phyloP scores from a whole-genome alignment of 2,329 filamentous ascomycete species.

The Pestalotiopsis sp. region DNA sequence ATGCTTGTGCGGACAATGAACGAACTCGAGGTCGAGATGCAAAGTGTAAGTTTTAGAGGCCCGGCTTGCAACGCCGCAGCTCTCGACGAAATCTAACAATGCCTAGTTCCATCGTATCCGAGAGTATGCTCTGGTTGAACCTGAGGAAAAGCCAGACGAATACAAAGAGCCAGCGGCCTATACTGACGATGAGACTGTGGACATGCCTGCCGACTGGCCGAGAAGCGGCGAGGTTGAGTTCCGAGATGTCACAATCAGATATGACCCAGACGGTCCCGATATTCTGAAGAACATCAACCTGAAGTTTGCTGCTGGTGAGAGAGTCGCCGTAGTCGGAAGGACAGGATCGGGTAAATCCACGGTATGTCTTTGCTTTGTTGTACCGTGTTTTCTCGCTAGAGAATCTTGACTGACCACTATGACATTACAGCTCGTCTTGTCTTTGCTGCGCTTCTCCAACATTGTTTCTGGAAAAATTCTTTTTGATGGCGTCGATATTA shows the following conservation, averaged over 20 bases:
- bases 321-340: constrained; percentile 78
- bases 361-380: constrained; percentile 41
- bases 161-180: constrained; percentile 42
- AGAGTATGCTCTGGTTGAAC: constrained; percentile 48
- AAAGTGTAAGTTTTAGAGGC: constrained; percentile 43
- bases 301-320: constrained; percentile 65
- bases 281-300: constrained; percentile 54
- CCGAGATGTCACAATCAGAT: constrained; percentile 51
- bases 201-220: constrained; percentile 47
- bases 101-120: constrained; percentile 49
- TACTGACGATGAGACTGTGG: constrained; percentile 36
- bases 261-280: constrained; percentile 45
- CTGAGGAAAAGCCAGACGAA: constrained; percentile 45
- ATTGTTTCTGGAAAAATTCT: constrained; percentile 53
- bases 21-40: constrained; percentile 58
- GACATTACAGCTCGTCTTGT: constrained; percentile 47
- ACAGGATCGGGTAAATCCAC: constrained; percentile 86
- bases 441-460: constrained; percentile 55
- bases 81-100: constrained; percentile 17
- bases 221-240: constrained; percentile 50
- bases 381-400: background rate
- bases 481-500: constrained; percentile 59
- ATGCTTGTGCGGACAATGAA: constrained; percentile 55
- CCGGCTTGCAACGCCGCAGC: background rate
- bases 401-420: constrained; percentile 7